Evolutionary conservation across 352 stramenopile genomes (phyloP).

Genomic region (Globisporangium carolinianum): DNA sequence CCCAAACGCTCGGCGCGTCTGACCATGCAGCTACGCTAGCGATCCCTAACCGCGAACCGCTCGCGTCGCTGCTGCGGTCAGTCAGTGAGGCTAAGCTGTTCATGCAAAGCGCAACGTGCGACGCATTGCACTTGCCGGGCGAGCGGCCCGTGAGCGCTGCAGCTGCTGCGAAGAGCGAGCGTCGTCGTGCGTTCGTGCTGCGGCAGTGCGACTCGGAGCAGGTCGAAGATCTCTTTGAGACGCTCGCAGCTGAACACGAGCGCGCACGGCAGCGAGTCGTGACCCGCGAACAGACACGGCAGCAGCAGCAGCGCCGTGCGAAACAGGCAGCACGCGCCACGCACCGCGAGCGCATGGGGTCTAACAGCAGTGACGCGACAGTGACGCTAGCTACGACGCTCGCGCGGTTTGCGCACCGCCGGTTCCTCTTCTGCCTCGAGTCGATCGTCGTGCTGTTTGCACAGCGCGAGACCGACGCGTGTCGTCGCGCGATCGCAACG

Average conservation of each 20-base stretch:
- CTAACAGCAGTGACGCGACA: slow-evolving; percentile 15
- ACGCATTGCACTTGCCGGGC: slow-evolving; percentile 35
- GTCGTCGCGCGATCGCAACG: slow-evolving; percentile 29
- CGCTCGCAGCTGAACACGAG: slow-evolving; percentile 25
- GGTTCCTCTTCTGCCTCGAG: slow-evolving; percentile 76
- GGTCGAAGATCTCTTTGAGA: slow-evolving; percentile 51
- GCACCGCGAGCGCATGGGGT: slow-evolving; percentile 4
- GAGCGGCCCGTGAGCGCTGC: slow-evolving; percentile 32
- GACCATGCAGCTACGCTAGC: background rate
- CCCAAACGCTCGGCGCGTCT: background rate
- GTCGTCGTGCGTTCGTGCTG: slow-evolving; percentile 22
- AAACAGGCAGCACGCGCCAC: too few species aligned
- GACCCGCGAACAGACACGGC: slow-evolving; percentile 5
- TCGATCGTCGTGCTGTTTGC: slow-evolving; percentile 72
- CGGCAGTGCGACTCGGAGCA: slow-evolving; percentile 48
- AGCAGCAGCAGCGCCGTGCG: slow-evolving; percentile 7
- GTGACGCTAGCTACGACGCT: slow-evolving; percentile 22
- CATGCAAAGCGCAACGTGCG: slow-evolving; percentile 60
- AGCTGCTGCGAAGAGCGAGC: slow-evolving; percentile 1
- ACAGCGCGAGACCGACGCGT: slow-evolving; percentile 58
- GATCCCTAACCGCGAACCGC: slow-evolving; percentile 40
- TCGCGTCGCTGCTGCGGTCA: slow-evolving; percentile 31
- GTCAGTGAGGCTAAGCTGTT: slow-evolving; percentile 41
- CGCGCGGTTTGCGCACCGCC: slow-evolving; percentile 56
- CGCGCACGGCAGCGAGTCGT: slow-evolving; percentile 9